phyloP scores from a whole-genome alignment of 176 grass and related monocot genomes.

The Tillandsia fasciculata region DNA sequence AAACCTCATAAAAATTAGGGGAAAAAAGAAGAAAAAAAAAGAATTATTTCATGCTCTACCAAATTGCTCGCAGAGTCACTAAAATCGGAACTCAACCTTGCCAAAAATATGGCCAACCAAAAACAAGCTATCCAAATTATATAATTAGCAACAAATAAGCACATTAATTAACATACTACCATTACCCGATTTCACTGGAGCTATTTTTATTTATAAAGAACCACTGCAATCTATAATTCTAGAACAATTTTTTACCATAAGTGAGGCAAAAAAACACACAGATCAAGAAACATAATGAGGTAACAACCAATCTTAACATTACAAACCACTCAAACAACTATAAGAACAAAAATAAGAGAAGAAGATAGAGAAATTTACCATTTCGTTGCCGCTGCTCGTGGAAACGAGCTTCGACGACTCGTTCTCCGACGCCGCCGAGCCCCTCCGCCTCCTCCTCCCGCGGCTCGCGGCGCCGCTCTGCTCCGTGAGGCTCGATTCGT shows the following conservation, averaged over 20 bases:
- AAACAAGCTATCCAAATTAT: too few species aligned
- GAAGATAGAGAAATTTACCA: conserved; percentile 5
- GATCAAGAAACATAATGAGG: neutral
- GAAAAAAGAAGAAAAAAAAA: too few species aligned
- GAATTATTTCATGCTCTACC: too few species aligned
- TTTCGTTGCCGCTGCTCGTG: neutral
- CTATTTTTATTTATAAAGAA: neutral
- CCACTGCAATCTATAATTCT: neutral
- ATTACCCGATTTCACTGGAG: too few species aligned
- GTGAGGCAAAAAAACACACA: neutral
- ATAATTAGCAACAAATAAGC: too few species aligned
- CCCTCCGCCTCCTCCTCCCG: conserved; percentile 14
- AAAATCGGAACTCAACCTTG: too few species aligned
- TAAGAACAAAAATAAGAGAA: neutral
- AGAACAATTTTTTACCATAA: neutral
- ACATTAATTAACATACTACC: too few species aligned
- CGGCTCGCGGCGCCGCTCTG: neutral
- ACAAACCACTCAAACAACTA: neutral
- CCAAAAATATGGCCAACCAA: too few species aligned
- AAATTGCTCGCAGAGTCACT: too few species aligned
- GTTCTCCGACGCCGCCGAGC: conserved; percentile 5
- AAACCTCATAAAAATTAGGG: too few species aligned
- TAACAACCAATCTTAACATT: neutral
- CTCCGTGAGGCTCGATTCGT: neutral
- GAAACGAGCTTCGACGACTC: conserved; percentile 13